A percentile compares a stretch with the other conserved stretches of the same genome.
These are phyloP conservation scores for Agrocybe pediades DNA, from an alignment of 768 basidiomycete species.

Conservation along the genomic window DNA sequence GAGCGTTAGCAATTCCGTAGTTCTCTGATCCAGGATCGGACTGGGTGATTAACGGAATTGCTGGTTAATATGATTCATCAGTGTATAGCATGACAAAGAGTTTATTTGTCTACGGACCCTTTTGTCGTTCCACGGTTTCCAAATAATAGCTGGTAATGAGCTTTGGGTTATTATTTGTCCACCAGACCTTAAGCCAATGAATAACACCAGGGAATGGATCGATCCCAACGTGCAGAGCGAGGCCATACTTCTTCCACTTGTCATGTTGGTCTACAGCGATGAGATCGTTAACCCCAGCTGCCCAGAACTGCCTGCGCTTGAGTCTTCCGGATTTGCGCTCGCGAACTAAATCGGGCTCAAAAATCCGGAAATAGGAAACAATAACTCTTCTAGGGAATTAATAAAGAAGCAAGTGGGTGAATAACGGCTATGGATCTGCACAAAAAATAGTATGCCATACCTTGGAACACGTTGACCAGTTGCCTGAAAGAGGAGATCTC, in stretches of 20 bases:
- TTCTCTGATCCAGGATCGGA: slow-evolving; percentile 45
- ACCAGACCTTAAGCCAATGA: slow-evolving; percentile 36
- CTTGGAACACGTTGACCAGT: slow-evolving; percentile 21
- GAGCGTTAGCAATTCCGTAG: slow-evolving; percentile 41
- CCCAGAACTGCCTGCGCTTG: slow-evolving; percentile 8
- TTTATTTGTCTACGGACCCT: slow-evolving; percentile 7
- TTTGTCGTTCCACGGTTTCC: slow-evolving; percentile 14
- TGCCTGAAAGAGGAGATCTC: slow-evolving; percentile 22
- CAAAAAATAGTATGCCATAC: slow-evolving; percentile 13
- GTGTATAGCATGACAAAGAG: too few species aligned
- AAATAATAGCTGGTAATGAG: slow-evolving; percentile 34
- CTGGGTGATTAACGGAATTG: slow-evolving; percentile 39
- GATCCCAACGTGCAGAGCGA: slow-evolving; percentile 28
- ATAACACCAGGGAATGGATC: slow-evolving; percentile 32
- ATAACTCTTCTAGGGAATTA: slow-evolving; percentile 25
- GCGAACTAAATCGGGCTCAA: slow-evolving; percentile 3
- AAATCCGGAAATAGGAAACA: background rate
- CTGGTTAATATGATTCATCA: slow-evolving; percentile 11
- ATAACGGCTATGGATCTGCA: background rate
- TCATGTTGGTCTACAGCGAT: slow-evolving; percentile 30
- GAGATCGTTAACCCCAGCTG: slow-evolving; percentile 27
- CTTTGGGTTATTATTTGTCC: slow-evolving; percentile 32
- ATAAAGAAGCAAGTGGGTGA: too few species aligned
- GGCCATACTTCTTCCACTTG: slow-evolving; percentile 41
- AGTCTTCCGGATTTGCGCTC: slow-evolving; percentile 17